Conservation (phyloP, 2,329 filamentous ascomycete genomes). For the Xylariales sp. region DNA sequence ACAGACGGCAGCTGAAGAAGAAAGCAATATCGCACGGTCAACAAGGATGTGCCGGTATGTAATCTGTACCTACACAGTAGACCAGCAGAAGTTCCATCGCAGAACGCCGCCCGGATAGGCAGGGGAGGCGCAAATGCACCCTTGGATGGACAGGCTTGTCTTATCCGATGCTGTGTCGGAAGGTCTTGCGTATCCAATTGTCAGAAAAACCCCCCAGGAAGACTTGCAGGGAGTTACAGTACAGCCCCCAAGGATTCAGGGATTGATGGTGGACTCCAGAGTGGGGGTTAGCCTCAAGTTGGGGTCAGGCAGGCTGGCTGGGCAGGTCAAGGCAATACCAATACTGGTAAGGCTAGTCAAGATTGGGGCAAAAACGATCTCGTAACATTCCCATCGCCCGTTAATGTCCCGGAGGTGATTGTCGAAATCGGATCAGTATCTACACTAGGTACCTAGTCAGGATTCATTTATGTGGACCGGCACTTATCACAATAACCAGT, state of each 20-base stretch:
- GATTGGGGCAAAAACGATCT: not conserved
- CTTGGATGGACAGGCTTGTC: not conserved
- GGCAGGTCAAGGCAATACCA: not conserved
- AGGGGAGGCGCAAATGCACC: not conserved
- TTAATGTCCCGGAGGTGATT: not conserved
- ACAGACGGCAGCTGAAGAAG: no score
- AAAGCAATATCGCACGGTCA: no score
- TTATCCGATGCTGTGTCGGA: not conserved
- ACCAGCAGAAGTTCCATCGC: no score
- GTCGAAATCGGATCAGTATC: no score
- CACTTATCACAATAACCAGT: no score
- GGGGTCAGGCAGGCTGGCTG: not conserved
- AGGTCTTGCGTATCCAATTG: not conserved
- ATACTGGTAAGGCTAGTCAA: conserved; percentile 4
- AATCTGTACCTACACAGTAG: no score
- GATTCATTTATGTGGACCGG: no score
- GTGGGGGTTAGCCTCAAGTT: conserved; percentile 9
- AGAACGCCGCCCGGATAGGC: no score
- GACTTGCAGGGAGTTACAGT: not conserved
- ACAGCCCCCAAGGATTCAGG: not conserved
- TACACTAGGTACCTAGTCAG: no score
- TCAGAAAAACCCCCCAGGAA: not conserved
- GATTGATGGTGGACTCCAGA: not conserved
- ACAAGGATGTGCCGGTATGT: no score
- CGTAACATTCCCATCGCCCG: no score